Evolutionary conservation across 176 grass and related monocot genomes (phyloP).

Genomic region (Neostapfia colusana): DNA sequence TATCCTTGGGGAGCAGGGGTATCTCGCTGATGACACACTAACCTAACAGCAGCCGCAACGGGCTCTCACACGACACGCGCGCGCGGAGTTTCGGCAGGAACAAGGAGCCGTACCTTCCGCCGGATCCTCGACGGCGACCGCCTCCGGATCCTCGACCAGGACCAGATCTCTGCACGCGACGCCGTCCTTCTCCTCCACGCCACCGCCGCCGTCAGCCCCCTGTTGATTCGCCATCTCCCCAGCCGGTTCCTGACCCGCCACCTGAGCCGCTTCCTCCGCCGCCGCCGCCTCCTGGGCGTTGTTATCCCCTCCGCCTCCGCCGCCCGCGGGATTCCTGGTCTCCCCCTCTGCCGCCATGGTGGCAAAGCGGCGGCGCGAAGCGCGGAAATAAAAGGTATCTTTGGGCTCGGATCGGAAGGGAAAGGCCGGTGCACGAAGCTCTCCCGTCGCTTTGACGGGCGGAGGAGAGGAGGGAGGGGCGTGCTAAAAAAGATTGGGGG

Average conservation of each 20-base stretch:
- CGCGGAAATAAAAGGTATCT: conserved; percentile 17
- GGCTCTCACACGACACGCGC: background rate
- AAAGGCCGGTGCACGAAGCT: conserved; percentile 44
- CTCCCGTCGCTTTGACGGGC: conserved; percentile 36
- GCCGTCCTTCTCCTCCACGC: conserved; percentile 13
- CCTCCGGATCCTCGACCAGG: conserved; percentile 27
- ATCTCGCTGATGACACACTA: conserved; percentile 28
- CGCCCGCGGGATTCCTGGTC: conserved; percentile 25
- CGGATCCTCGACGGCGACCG: conserved; percentile 34
- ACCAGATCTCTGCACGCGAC: conserved; percentile 36
- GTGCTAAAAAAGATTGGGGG: conserved; percentile 7
- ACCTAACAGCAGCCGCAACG: background rate
- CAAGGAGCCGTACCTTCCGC: conserved; percentile 26
- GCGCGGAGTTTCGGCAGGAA: background rate
- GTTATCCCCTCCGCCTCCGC: conserved; percentile 8
- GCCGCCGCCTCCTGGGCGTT: background rate
- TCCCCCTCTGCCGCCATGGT: conserved; percentile 57
- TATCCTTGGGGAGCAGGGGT: background rate
- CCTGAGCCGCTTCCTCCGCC: conserved; percentile 16
- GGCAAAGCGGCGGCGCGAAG: conserved; percentile 11
- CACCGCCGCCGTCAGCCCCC: background rate
- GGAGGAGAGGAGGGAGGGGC: background rate
- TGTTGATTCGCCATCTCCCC: conserved; percentile 16
- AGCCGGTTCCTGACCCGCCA: background rate
- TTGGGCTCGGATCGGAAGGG: conserved; percentile 50